These are phyloP conservation scores for Fusarium staphyleae DNA, from an alignment of 2,329 filamentous ascomycete genomes.

Conservation along the genomic window DNA sequence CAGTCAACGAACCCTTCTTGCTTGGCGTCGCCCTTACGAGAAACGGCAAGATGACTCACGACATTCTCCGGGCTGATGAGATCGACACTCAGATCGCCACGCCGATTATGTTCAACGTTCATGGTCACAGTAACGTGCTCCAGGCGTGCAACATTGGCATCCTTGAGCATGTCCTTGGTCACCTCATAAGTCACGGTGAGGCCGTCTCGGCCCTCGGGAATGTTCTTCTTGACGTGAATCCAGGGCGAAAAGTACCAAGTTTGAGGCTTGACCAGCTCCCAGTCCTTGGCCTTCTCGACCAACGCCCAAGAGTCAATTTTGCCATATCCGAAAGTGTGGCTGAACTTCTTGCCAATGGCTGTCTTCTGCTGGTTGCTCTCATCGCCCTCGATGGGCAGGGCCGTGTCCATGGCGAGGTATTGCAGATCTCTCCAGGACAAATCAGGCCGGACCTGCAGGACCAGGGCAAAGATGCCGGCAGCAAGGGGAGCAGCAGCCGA, in stretches of 20 bases:
- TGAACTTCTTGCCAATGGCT: conserved; percentile 82
- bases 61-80: conserved; percentile 83
- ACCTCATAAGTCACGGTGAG: conserved; percentile 83
- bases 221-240: conserved; percentile 84
- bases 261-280: conserved; percentile 91
- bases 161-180: conserved; percentile 78
- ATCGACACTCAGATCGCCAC: conserved; percentile 93
- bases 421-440: conserved; percentile 94
- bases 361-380: conserved; percentile 82
- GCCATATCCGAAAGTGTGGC: conserved; percentile 94
- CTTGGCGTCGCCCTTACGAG: conserved; percentile 73
- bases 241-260: conserved; percentile 94
- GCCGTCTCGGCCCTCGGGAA: conserved; percentile 85
- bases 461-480: conserved; percentile 89
- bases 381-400: conserved; percentile 77
- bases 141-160: conserved; percentile 82
- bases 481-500: conserved; percentile 94
- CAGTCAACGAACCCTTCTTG: conserved; percentile 83
- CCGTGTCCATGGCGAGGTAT: conserved; percentile 85
- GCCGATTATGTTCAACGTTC: conserved; percentile 87
- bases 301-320: conserved; percentile 89
- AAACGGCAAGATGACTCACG: conserved; percentile 81
- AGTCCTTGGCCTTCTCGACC: conserved; percentile 84
- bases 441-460: conserved; percentile 83
- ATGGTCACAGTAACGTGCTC: conserved; percentile 98